Evolutionary conservation across 805 yeast genomes (phyloP), one percentile per base, ranked within the genome.

Genomic region (Starmerella etchellsii): DNA sequence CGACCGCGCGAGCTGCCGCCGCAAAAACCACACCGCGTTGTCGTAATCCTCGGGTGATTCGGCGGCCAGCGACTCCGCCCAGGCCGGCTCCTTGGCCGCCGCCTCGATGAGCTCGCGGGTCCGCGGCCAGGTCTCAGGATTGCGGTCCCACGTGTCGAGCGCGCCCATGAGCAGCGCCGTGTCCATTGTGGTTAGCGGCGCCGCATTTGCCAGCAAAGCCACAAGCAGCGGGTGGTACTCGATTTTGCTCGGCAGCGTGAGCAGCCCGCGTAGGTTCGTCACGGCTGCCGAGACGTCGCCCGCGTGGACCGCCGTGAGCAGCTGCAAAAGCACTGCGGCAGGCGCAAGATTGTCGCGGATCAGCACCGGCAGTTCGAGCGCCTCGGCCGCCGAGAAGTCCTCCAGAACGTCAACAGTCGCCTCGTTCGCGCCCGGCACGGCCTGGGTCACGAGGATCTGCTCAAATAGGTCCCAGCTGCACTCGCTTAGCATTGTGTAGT

Each of bases 151-250:
- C 21, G n/a, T 28, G n/a, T 32, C 27, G 9, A 44, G 40, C 5
- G 45, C 34, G 27, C 34, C 37, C 42, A 44, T 38, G 15, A 44
- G 40, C 37, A 44, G 24, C 3, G 32, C 34, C 16, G 31, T 19
- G n/a, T 32, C 38, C 3, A 28, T 23, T 5, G 32, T 29, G 6
- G 42, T 21, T 8, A 42, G 19, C 2, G 39, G 44, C 18, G 31
- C n/a, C 6, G 33, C 34, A 6, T 61, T 48, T 4, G 43, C 22
- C 11, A 46, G 43, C 23, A 44, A 36, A 11, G 49, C 51, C 2
- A 49, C 48, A 1, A 52, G 37, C 33, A 52, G 40, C 20, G 55
- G 54, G 28, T 38, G 40, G 46, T 41, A 46, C 39, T 44, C 43
- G 11, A 39, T 10, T 1, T 42, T 44, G 15, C 21, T 33, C 3